Conservation (phyloP, 1,139 yeast genomes). For the Zygoascus sp. region DNA sequence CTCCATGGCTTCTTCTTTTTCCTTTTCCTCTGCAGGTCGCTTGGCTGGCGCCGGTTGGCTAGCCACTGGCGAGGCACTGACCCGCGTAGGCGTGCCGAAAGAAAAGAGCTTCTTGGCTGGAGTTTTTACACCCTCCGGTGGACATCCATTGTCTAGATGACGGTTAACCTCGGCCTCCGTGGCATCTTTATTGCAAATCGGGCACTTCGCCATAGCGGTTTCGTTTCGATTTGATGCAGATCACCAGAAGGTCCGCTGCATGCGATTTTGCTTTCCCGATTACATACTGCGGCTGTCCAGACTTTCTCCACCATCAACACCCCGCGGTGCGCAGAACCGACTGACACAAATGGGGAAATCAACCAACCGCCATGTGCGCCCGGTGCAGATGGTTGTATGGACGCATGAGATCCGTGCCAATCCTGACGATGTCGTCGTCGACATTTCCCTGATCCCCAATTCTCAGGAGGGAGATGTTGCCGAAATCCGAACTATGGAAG, state of each 20-base stretch:
- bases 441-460: conserved; percentile 53
- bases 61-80: neutral
- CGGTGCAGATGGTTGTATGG: conserved; percentile 37
- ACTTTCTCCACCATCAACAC: neutral
- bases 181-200: conserved; percentile 34
- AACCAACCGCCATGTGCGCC: neutral
- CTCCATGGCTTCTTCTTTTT: neutral
- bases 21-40: neutral
- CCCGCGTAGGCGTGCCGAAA: neutral
- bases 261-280: too few relatives aligned
- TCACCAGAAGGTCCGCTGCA: too few relatives aligned
- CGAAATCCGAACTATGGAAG: conserved; percentile 48
- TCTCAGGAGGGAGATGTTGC: conserved; percentile 71
- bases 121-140: conserved; percentile 7
- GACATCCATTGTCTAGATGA: conserved; percentile 39
- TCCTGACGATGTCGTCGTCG: conserved; percentile 57
- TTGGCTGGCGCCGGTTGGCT: neutral
- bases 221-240: too few relatives aligned
- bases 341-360: neutral
- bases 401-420: conserved; percentile 69
- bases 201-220: conserved; percentile 32
- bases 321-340: too few relatives aligned
- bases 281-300: too few relatives aligned
- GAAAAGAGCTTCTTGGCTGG: conserved; percentile 7
- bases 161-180: conserved; percentile 32